Conservation (phyloP, 805 yeast species). For the Teunomyces aglyptinius region DNA sequence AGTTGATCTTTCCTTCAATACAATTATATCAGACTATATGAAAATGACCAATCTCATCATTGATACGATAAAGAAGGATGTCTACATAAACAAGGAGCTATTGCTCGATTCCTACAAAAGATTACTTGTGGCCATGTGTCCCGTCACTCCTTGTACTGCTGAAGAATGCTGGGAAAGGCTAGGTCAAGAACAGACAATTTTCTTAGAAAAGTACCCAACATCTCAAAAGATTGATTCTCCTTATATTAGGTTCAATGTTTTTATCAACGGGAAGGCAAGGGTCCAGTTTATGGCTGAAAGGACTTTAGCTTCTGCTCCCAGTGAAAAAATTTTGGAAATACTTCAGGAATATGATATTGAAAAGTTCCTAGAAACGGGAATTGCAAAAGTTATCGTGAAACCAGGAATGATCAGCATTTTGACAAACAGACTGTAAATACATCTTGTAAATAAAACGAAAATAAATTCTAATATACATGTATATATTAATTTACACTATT, state of each 20-base stretch:
- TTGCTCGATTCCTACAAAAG: slow-evolving; percentile 49
- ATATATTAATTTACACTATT: slow-evolving; percentile 10
- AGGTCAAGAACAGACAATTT: slow-evolving; percentile 47
- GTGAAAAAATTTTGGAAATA: slow-evolving; percentile 34
- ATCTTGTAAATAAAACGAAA: slow-evolving; percentile 5
- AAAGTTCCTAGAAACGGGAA: slow-evolving; percentile 6
- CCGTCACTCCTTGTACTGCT: slow-evolving; percentile 76
- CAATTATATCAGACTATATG: slow-evolving; percentile 88
- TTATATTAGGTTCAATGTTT: slow-evolving; percentile 49
- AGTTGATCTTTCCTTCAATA: slow-evolving; percentile 65
- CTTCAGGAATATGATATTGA: slow-evolving; percentile 14
- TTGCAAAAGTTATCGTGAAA: slow-evolving; percentile 58
- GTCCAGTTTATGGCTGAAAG: slow-evolving; percentile 39
- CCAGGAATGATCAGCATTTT: slow-evolving; percentile 48
- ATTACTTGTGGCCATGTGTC: slow-evolving; percentile 64
- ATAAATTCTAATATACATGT: slow-evolving; percentile 5
- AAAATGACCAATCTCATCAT: slow-evolving; percentile 60
- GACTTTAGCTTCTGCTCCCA: slow-evolving; percentile 34
- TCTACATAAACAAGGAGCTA: slow-evolving; percentile 36
- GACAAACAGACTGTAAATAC: slow-evolving; percentile 15
- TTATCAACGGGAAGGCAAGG: slow-evolving; percentile 71
- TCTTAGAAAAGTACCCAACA: slow-evolving; percentile 66
- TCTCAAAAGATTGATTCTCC: slow-evolving; percentile 38
- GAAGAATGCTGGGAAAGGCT: slow-evolving; percentile 78
- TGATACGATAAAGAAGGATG: slow-evolving; percentile 33